Base-by-base conservation (phyloP, 164 flowering plant species). In the Macadamia tetraphylla region DNA sequence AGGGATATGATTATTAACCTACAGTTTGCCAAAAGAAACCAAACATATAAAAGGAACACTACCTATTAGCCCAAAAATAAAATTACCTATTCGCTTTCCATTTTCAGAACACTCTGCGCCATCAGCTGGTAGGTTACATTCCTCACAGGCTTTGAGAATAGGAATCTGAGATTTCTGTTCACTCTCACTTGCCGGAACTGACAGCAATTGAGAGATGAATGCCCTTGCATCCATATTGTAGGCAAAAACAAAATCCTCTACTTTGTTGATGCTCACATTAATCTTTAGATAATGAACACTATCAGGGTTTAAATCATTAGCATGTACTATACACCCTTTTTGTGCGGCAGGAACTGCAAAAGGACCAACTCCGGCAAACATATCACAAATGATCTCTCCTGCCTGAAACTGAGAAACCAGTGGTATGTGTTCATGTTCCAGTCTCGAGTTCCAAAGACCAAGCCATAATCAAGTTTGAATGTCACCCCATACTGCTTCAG, bases 291-390 rank as follows among this genome's bases (percentile, higher is more conserved):
- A 92, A 42, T 64, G 82, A 65, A 83, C 56, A 58, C 99, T 92
- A 62, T 87, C 88, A 31, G 98, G 98, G 74, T 95, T 95, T 65
- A 95, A 80, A 78, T 95, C 99, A 81, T 95, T 95, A 67, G 97
- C 98, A 81, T 81, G 85, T 46, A 95, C 96, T n/a, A 78, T 40
- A 69, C 99, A 95, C 66, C 98, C 99, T 64, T 86, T 92, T 71
- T 87, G 96, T 57, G 99, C 96, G 18, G 99, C 97, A 58, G 97
- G 99, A 76, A 92, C 88, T 6, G 89, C 96, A 81, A 95, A 95
- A 55, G 99, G 98, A 67, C 98, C 99, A 78, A 92, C 79, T 55
- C 99, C 99, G 75, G 94, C 84, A 83, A 95, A 95, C 98, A 95
- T 88, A 78, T 92, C 99, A 83, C 94, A 92, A 42, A 95, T 84